phyloP scores from a whole-genome alignment of 2,329 filamentous ascomycete species.

The Ambrosiella beaveri region DNA sequence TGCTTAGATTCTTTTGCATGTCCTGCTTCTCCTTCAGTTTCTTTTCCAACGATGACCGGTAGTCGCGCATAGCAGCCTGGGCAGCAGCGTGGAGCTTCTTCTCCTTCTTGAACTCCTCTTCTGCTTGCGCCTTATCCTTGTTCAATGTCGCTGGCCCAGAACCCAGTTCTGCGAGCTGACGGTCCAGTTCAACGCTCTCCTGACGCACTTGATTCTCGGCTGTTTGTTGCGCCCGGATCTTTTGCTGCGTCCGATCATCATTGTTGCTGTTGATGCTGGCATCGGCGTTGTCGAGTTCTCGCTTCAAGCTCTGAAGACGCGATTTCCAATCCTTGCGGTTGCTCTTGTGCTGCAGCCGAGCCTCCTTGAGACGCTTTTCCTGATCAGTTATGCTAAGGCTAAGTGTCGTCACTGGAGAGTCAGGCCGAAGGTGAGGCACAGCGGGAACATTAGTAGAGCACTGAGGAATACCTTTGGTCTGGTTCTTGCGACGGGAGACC shows the following conservation, averaged over 20 bases:
- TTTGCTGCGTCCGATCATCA: constrained; percentile 60
- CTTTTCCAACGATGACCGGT: constrained; percentile 44
- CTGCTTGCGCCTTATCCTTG: constrained; percentile 36
- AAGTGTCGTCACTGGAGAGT: constrained; percentile 60
- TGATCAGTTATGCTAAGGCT: constrained; percentile 58
- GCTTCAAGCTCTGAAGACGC: constrained; percentile 47
- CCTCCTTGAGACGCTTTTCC: constrained; percentile 52
- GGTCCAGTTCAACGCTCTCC: constrained; percentile 35
- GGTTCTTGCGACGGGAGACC: constrained; percentile 18
- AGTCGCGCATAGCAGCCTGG: constrained; percentile 34
- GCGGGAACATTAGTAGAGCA: constrained; percentile 16
- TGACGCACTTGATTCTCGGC: constrained; percentile 49
- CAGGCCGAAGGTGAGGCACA: constrained; percentile 49
- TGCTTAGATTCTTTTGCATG: constrained; percentile 44
- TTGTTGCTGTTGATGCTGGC: constrained; percentile 51
- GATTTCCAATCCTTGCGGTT: constrained; percentile 60
- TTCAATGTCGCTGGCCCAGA: constrained; percentile 46
- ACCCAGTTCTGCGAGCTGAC: constrained; percentile 30
- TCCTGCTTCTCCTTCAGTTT: constrained; percentile 45
- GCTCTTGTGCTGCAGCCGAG: constrained; percentile 50
- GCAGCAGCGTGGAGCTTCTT: constrained; percentile 43
- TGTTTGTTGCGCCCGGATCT: constrained; percentile 57
- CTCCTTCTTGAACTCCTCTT: constrained; percentile 35
- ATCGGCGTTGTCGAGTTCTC: constrained; percentile 55
- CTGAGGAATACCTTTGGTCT: constrained; percentile 18